These are phyloP conservation scores for Monoraphidium neglectum DNA, from an alignment of 139 green algal genomes.

Conservation along the genomic window DNA sequence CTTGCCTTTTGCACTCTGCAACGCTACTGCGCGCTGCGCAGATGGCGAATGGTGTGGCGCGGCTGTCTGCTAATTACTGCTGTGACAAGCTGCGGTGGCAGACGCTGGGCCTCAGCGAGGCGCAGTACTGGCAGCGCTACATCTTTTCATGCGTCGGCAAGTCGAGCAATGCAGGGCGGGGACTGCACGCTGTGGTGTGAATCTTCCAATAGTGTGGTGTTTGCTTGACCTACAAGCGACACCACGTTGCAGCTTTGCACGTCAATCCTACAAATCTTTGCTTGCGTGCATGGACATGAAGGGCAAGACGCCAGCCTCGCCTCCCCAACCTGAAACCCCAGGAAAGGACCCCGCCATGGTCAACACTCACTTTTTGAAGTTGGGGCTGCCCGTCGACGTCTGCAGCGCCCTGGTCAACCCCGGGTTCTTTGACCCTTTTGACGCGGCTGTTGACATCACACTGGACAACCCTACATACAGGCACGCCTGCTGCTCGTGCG, in stretches of 20 bases:
- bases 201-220: background rate
- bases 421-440: slow-evolving; percentile 74
- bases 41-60: slow-evolving; percentile 80
- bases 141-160: slow-evolving; percentile 48
- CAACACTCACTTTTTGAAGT: slow-evolving; percentile 56
- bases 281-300: no score
- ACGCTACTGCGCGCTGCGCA: no score
- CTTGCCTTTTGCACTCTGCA: no score
- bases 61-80: slow-evolving; percentile 81
- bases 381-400: slow-evolving; percentile 52
- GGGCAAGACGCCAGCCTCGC: no score
- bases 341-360: background rate
- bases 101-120: slow-evolving; percentile 73
- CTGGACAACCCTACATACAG: slow-evolving; percentile 74
- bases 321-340: background rate
- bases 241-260: no score
- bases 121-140: slow-evolving; percentile 66
- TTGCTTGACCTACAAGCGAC: background rate
- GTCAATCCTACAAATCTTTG: background rate
- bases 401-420: slow-evolving; percentile 72
- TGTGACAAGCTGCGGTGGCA: slow-evolving; percentile 74
- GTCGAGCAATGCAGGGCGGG: background rate
- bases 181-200: background rate
- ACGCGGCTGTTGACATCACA: slow-evolving; percentile 54
- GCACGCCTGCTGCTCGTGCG: no score